Evolutionary conservation across 1,284 basidiomycete species (phyloP).

Genomic region (Cystobasidium pallidum): DNA sequence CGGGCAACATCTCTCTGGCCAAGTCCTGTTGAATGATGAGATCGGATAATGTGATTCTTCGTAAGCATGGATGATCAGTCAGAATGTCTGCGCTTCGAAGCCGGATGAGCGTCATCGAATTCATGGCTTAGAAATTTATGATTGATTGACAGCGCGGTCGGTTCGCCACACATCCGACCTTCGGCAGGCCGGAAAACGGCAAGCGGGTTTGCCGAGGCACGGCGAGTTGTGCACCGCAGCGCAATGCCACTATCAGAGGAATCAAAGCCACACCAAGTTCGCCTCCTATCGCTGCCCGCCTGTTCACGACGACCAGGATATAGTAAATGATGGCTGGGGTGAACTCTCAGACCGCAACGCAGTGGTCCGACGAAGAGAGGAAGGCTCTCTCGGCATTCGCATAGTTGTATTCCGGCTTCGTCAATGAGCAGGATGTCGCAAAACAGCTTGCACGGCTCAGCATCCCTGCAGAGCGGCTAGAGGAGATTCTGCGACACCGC

Average conservation of each 20-base stretch:
- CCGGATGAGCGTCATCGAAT: background rate
- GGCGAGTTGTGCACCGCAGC: no score
- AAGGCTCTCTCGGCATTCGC: slow-evolving; percentile 19
- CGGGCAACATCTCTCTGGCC: no score
- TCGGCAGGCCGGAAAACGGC: no score
- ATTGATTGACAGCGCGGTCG: background rate
- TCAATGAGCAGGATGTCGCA: slow-evolving; percentile 20
- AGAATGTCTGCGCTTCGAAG: slow-evolving; percentile 1
- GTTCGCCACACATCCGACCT: no score
- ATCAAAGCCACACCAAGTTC: no score
- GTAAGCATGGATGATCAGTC: background rate
- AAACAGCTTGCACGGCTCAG: slow-evolving; percentile 19
- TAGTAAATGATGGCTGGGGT: background rate
- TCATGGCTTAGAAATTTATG: no score
- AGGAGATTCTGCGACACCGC: slow-evolving; percentile 30
- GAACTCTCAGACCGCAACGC: background rate
- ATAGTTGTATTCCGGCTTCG: slow-evolving; percentile 39
- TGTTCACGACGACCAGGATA: background rate
- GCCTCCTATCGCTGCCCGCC: no score
- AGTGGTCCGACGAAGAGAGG: slow-evolving; percentile 27
- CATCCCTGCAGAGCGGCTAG: slow-evolving; percentile 24
- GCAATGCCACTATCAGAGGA: no score
- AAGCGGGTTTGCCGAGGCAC: no score
- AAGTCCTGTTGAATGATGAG: background rate
- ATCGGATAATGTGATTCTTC: background rate